Evolutionary conservation across 75 land plant genomes (phyloP), one percentile per base, ranked within the genome.

Genomic region (Cryptomeria japonica): DNA sequence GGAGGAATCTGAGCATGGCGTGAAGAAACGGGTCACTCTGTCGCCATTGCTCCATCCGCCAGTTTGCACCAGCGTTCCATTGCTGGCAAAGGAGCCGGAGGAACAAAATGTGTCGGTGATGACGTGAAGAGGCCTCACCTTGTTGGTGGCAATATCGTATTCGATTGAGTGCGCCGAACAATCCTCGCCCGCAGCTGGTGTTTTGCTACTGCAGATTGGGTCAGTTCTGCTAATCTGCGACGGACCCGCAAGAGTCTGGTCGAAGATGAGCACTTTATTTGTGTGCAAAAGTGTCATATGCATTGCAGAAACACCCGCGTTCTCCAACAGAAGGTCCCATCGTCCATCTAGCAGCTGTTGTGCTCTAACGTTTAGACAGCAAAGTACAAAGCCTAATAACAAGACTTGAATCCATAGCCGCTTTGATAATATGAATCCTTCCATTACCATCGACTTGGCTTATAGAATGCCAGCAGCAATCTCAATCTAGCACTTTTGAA

Each of bases 281-380:
- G 37, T 84, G 88, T 90, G 89, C 15, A 93, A 87, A 34, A 93
- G 75, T 31, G 91, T 88, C 94, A 93, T 92, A 88, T 94, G 94
- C 95, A 94, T 94, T 28, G 94, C 94, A 5, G 93, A 89, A 42
- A 93, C 95, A 19, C 95, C 95, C 18, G 89, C 72, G 88, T 89
- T 92, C 72, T 88, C 49, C 16, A 93, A 58, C 47, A 93, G 89
- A 38, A 93, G 87, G 84, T 90, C 39, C 94, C 94, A 93, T 1
- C 16, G 36, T 16, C 89, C 91, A 8, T 4, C 39, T 38, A 12
- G 12, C 28, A 36, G 31, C 31, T 42, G 47, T 9, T 25, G 25
- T 5, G 28, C 44, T 18, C 4, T 28, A 31, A 9, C 75, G 28
- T 64, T 64, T 64, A 64, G 28, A 64, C 6, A 64, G 0, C 6